These are phyloP conservation scores for Paramarasmius palmivorus DNA, from an alignment of 1,284 basidiomycete genomes.

Conservation along the genomic window DNA sequence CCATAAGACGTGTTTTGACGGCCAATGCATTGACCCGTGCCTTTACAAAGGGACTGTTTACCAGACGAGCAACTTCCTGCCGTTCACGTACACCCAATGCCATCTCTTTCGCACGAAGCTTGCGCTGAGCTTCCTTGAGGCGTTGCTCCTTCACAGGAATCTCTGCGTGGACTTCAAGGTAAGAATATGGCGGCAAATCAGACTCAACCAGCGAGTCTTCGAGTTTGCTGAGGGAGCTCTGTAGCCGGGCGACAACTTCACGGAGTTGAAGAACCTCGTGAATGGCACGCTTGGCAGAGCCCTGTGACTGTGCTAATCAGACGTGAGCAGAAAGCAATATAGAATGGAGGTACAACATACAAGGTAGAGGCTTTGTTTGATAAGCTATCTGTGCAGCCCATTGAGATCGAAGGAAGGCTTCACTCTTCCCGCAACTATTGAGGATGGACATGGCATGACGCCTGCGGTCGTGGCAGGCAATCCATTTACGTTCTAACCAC, in stretches of 20 bases:
- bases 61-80: not conserved
- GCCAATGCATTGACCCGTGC: not conserved
- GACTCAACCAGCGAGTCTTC: too few relatives aligned
- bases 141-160: too few relatives aligned
- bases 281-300: not conserved
- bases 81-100: too few relatives aligned
- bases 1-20: too few relatives aligned
- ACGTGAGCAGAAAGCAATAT: not conserved
- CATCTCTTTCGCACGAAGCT: not conserved
- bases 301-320: not conserved
- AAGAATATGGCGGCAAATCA: too few relatives aligned
- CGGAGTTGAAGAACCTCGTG: not conserved
- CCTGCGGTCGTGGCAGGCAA: constrained; percentile 4
- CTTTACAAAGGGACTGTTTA: not conserved
- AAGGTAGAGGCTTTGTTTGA: constrained; percentile 17
- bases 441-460: not conserved
- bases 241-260: not conserved
- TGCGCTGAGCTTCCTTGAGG: not conserved
- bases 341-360: constrained; percentile 14
- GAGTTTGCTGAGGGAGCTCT: too few relatives aligned
- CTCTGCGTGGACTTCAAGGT: too few relatives aligned
- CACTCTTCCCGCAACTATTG: too few relatives aligned
- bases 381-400: constrained; percentile 18
- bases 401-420: constrained; percentile 12
- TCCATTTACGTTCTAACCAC: constrained; percentile 16